phyloP scores from a whole-genome alignment of 768 basidiomycete species.

The Mycena galericulata region DNA sequence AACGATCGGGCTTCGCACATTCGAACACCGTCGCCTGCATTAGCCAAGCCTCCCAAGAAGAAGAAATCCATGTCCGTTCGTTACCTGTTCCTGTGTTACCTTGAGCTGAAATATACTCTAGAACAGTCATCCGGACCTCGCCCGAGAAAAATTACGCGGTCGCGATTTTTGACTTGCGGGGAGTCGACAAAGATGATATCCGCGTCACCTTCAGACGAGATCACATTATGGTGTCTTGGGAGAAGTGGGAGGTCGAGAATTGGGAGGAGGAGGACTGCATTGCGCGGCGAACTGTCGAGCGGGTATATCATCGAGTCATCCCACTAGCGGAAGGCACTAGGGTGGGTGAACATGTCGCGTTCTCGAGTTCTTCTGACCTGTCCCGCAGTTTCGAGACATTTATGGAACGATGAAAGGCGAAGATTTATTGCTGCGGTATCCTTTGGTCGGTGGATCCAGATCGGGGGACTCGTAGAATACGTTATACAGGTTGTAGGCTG shows the following conservation, averaged over 20 bases:
- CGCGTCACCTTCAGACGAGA: conserved; percentile 62
- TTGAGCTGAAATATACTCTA: conserved; percentile 35
- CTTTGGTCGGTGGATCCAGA: conserved; percentile 37
- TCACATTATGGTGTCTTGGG: conserved; percentile 60
- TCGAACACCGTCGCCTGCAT: conserved; percentile 27
- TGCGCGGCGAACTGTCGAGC: conserved; percentile 60
- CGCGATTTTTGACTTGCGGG: conserved; percentile 63
- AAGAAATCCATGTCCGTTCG: conserved; percentile 59
- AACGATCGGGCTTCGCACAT: conserved; percentile 27
- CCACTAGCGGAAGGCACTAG: conserved; percentile 64
- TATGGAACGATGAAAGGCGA: conserved; percentile 58
- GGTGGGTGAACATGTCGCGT: conserved; percentile 42
- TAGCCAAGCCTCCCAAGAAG: conserved; percentile 48
- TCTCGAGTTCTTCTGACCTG: neutral
- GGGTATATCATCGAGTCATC: conserved; percentile 60
- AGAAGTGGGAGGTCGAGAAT: conserved; percentile 55
- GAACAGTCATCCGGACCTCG: conserved; percentile 59
- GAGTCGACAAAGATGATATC: conserved; percentile 63
- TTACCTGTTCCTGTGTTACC: neutral
- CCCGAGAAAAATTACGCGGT: conserved; percentile 60
- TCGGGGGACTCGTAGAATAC: conserved; percentile 19
- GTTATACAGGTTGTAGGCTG: conserved; percentile 11
- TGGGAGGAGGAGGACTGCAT: conserved; percentile 55
- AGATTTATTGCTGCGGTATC: conserved; percentile 59
- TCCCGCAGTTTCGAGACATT: conserved; percentile 60